Evolutionary conservation across 2,329 filamentous ascomycete genomes (phyloP).

Genomic region (Beauveria caledonica): DNA sequence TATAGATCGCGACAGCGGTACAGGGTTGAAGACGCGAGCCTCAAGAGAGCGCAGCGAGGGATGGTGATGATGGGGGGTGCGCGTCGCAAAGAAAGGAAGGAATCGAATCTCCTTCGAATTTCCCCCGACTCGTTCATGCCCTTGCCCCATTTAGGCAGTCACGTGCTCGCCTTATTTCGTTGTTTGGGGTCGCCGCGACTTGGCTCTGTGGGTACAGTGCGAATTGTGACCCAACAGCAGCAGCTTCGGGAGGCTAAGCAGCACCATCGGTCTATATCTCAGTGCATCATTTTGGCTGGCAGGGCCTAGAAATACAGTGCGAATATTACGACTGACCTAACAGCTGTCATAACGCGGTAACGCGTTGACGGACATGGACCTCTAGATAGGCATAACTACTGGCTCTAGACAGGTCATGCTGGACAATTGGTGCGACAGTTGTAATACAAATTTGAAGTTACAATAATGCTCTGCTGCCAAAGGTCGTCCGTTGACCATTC

Average conservation of each 20-base stretch:
- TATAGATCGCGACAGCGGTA: not conserved
- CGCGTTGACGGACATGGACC: not conserved
- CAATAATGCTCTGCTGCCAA: not conserved
- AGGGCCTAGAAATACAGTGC: not conserved
- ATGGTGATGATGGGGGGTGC: conserved; percentile 5
- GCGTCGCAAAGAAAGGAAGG: not conserved
- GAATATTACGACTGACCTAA: not conserved
- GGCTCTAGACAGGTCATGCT: not conserved
- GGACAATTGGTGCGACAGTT: not conserved
- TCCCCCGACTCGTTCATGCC: not conserved
- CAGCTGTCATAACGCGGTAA: not conserved
- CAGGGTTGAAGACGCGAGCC: not conserved
- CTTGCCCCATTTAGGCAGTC: not conserved
- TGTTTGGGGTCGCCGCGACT: not conserved
- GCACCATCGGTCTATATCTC: not conserved
- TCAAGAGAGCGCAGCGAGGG: not conserved
- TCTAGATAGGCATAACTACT: not conserved
- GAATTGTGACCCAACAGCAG: not conserved
- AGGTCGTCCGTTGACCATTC: not conserved
- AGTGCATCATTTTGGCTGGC: not conserved
- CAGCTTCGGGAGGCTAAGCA: not conserved
- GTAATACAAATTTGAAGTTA: not conserved
- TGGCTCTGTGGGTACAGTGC: not conserved
- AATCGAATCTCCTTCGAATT: not conserved
- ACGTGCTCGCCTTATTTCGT: not conserved